These are phyloP conservation scores for Trichoderma sp. DNA, from an alignment of 2,329 filamentous ascomycete species.

Conservation along the genomic window DNA sequence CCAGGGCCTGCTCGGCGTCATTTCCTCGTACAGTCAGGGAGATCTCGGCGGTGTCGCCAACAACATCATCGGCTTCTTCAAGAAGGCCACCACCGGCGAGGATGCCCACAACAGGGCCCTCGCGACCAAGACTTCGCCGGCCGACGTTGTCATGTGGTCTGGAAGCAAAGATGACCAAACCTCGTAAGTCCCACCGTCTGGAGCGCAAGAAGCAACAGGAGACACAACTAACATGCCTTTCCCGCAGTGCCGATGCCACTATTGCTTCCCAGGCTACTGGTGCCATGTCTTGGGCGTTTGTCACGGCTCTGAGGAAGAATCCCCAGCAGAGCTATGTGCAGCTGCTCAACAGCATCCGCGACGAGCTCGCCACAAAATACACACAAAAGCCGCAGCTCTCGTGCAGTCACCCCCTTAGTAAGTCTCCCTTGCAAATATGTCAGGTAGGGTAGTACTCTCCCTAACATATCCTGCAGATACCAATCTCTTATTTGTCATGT, in stretches of 20 bases:
- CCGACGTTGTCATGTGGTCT: slow-evolving; percentile 97
- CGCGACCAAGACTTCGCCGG: slow-evolving; percentile 88
- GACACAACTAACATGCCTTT: neutral
- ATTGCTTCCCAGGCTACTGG: slow-evolving; percentile 90
- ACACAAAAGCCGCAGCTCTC: slow-evolving; percentile 94
- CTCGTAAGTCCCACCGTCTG: slow-evolving; percentile 62
- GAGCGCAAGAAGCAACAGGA: neutral
- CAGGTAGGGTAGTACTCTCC: slow-evolving; percentile 28
- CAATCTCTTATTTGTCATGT: slow-evolving; percentile 65
- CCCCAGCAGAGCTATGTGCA: slow-evolving; percentile 98
- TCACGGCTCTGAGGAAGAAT: slow-evolving; percentile 90
- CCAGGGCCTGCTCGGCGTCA: slow-evolving; percentile 61
- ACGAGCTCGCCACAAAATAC: slow-evolving; percentile 86
- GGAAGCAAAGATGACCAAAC: slow-evolving; percentile 97
- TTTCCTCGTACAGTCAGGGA: slow-evolving; percentile 64
- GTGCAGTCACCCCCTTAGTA: slow-evolving; percentile 95
- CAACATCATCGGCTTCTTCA: slow-evolving; percentile 80
- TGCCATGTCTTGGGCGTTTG: slow-evolving; percentile 98
- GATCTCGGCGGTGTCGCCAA: slow-evolving; percentile 82
- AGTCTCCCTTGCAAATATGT: slow-evolving; percentile 41
- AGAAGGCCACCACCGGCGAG: slow-evolving; percentile 81
- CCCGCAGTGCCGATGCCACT: slow-evolving; percentile 78
- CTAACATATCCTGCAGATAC: slow-evolving; percentile 52
- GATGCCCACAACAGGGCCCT: slow-evolving; percentile 79
- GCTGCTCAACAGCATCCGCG: slow-evolving; percentile 92